Conservation (phyloP, 1,284 basidiomycete genomes). For the Papiliotrema flavescens region DNA sequence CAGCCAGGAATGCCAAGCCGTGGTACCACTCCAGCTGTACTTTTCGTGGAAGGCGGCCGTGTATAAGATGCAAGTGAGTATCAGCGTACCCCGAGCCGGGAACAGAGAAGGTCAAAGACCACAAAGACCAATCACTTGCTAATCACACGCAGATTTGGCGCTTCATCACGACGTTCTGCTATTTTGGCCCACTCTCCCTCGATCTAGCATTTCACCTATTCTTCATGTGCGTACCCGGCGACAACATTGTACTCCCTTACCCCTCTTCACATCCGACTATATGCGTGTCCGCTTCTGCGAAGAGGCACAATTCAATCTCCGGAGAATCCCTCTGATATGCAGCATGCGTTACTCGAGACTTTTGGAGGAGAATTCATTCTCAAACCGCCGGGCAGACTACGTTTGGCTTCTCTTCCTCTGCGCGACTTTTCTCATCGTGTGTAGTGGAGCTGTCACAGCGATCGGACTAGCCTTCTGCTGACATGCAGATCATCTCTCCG, state of each 20-base stretch:
- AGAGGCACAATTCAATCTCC: too few species aligned
- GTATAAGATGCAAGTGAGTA: conserved; percentile 67
- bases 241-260: too few species aligned
- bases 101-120: too few species aligned
- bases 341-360: conserved; percentile 95
- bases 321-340: neutral
- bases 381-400: conserved; percentile 85
- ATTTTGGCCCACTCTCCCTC: conserved; percentile 89
- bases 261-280: too few species aligned
- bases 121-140: too few species aligned
- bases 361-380: conserved; percentile 93
- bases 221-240: conserved; percentile 72
- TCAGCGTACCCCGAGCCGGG: neutral
- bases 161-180: conserved; percentile 85
- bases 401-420: conserved; percentile 85
- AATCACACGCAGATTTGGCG: conserved; percentile 68
- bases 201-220: conserved; percentile 96
- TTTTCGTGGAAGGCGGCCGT: conserved; percentile 84
- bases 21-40: conserved; percentile 86
- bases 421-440: conserved; percentile 73
- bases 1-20: conserved; percentile 78
- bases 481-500: conserved; percentile 68
- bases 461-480: neutral
- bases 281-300: too few species aligned
- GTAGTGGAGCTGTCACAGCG: conserved; percentile 27